Evolutionary conservation across 75 land plant species (phyloP).

Genomic region (Larix kaempferi): DNA sequence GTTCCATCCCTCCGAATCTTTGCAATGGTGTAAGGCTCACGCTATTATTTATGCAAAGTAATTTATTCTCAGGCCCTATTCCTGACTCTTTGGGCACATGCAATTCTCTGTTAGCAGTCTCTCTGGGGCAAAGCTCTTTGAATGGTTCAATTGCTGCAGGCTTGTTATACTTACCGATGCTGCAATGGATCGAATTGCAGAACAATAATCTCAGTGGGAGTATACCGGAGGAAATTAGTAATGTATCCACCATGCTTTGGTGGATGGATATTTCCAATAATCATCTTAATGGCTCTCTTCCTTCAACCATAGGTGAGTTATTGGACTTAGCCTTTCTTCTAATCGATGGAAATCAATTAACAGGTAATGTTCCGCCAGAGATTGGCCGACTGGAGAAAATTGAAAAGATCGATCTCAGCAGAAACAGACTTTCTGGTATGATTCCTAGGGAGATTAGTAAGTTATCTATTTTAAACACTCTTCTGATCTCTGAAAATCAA

Average conservation of each 20-base stretch:
- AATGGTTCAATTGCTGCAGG: conserved; percentile 60
- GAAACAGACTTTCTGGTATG: conserved; percentile 20
- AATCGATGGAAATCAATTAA: conserved; percentile 17
- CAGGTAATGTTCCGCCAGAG: conserved; percentile 20
- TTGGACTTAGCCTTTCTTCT: conserved; percentile 19
- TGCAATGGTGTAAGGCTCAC: conserved; percentile 57
- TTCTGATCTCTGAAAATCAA: conserved; percentile 21
- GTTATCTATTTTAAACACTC: conserved; percentile 21
- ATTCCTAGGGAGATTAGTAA: conserved; percentile 25
- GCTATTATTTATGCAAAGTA: conserved; percentile 62
- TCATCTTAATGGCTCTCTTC: conserved; percentile 16
- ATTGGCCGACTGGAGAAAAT: conserved; percentile 24
- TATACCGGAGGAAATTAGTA: too few relatives aligned
- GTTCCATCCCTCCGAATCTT: conserved; percentile 47
- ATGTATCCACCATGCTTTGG: neutral
- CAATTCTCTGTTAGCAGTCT: conserved; percentile 53
- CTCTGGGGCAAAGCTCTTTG: conserved; percentile 65
- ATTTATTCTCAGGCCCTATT: conserved; percentile 64
- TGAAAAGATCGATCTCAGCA: conserved; percentile 16
- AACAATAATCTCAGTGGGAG: too few relatives aligned
- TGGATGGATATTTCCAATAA: conserved; percentile 30
- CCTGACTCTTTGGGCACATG: conserved; percentile 61
- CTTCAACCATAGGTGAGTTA: conserved; percentile 17
- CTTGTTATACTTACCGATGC: too few relatives aligned
- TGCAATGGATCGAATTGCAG: too few relatives aligned